A percentile compares a stretch with the other conserved stretches of the same genome.
phyloP scores from a whole-genome alignment of 2,329 filamentous ascomycete genomes.

The Paracamarosporium sp. region DNA sequence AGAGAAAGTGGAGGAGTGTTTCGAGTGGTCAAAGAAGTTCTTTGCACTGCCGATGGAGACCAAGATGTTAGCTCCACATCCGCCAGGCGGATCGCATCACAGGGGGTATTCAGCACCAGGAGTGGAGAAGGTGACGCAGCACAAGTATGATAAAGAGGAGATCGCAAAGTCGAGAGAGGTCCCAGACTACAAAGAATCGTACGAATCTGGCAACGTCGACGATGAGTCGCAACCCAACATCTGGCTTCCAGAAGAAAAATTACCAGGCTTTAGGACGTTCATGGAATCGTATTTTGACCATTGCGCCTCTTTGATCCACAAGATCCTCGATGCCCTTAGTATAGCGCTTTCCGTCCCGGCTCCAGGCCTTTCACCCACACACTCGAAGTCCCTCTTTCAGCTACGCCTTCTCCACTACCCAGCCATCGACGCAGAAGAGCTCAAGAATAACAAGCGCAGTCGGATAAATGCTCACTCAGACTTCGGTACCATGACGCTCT shows the following conservation, averaged over 20 bases:
- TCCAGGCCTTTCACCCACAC: slow-evolving; percentile 28
- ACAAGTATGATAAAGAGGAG: slow-evolving; percentile 27
- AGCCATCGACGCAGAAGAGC: slow-evolving; percentile 31
- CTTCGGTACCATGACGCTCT: slow-evolving; percentile 50
- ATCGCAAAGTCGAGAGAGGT: slow-evolving; percentile 27
- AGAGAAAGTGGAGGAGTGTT: slow-evolving; percentile 35
- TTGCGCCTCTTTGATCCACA: slow-evolving; percentile 29
- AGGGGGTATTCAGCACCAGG: slow-evolving; percentile 49
- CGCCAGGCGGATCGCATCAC: slow-evolving; percentile 46
- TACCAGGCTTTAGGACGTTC: slow-evolving; percentile 46
- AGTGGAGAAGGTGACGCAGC: slow-evolving; percentile 45
- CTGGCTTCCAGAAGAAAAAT: slow-evolving; percentile 47
- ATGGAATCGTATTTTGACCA: slow-evolving; percentile 35
- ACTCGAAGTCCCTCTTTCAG: slow-evolving; percentile 38
- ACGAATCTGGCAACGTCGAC: slow-evolving; percentile 37
- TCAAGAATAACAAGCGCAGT: slow-evolving; percentile 25
- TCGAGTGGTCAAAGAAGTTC: slow-evolving; percentile 42
- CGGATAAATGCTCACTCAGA: slow-evolving; percentile 53
- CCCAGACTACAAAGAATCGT: slow-evolving; percentile 45
- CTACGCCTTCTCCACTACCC: slow-evolving; percentile 50
- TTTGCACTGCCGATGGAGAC: slow-evolving; percentile 43
- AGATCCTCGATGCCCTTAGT: slow-evolving; percentile 33
- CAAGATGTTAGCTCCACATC: slow-evolving; percentile 50
- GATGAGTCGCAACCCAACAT: slow-evolving; percentile 47
- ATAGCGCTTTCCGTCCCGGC: slow-evolving; percentile 27